Percentiles rank a stretch among this genome's conserved stretches.
Conservation (phyloP, 2,329 filamentous ascomycete species). For the Neurospora sp. region DNA sequence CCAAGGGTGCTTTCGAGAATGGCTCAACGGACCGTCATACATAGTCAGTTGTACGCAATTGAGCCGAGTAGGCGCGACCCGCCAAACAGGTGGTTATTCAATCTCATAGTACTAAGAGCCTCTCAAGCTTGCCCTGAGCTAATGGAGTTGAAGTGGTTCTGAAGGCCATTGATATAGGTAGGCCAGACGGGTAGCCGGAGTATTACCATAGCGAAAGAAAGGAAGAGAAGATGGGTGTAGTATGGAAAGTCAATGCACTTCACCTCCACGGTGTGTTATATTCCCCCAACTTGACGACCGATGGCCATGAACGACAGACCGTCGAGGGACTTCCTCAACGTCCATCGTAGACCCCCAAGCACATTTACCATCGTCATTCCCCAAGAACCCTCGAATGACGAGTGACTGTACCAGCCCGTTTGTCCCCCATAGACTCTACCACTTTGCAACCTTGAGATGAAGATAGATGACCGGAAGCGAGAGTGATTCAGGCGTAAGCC, state of each 20-base stretch:
- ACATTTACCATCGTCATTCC: not conserved
- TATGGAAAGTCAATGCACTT: not conserved
- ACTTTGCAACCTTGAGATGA: not conserved
- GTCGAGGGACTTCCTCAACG: not conserved
- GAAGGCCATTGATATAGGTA: not conserved
- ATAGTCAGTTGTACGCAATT: not conserved
- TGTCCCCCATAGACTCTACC: not conserved
- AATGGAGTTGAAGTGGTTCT: not conserved
- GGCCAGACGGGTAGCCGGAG: not conserved
- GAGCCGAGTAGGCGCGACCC: too few species aligned
- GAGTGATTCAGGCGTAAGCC: not conserved
- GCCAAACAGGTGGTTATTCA: not conserved
- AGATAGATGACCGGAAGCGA: not conserved
- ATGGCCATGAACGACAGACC: not conserved
- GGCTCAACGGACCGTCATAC: not conserved
- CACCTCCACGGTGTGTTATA: not conserved
- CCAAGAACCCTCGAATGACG: not conserved
- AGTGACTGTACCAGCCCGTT: not conserved
- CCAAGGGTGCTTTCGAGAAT: not conserved
- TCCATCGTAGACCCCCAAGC: not conserved
- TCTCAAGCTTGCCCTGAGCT: not conserved
- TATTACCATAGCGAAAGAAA: not conserved
- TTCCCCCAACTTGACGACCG: not conserved
- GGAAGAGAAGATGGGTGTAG: too few species aligned
- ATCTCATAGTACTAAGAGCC: not conserved